These are phyloP conservation scores for Nothophytophthora sp. DNA, from an alignment of 352 stramenopile species.

Conservation along the genomic window DNA sequence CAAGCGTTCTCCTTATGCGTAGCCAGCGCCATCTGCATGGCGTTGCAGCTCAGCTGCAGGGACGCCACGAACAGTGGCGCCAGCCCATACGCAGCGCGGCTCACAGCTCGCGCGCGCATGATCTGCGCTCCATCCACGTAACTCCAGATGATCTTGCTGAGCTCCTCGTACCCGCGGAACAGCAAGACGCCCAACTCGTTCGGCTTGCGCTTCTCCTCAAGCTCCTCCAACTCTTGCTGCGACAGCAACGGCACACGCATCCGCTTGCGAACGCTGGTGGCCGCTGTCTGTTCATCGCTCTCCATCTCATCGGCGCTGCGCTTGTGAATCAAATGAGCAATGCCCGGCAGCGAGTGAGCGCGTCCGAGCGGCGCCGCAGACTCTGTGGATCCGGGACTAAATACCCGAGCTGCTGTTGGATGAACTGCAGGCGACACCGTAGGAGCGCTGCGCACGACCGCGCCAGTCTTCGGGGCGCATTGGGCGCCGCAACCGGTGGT, in stretches of 20 bases:
- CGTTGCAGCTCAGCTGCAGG: slow-evolving; percentile 82
- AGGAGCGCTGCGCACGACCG: slow-evolving; percentile 2
- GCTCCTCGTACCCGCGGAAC: slow-evolving; percentile 65
- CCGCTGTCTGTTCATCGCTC: not conserved
- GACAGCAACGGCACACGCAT: slow-evolving; percentile 20
- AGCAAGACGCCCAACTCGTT: slow-evolving; percentile 50
- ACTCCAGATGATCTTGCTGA: slow-evolving; percentile 76
- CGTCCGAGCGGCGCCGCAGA: slow-evolving; percentile 2
- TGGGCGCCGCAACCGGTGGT: not conserved
- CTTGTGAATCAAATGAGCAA: slow-evolving; percentile 44
- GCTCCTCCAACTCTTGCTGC: slow-evolving; percentile 9
- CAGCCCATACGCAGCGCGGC: slow-evolving; percentile 38
- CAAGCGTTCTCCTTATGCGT: slow-evolving; percentile 33
- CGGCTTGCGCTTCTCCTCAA: slow-evolving; percentile 25
- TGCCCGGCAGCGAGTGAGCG: slow-evolving; percentile 25
- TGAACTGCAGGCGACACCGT: slow-evolving; percentile 23
- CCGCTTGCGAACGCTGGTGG: slow-evolving; percentile 13
- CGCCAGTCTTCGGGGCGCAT: not conserved
- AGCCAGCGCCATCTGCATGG: slow-evolving; percentile 56
- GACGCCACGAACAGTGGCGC: slow-evolving; percentile 68
- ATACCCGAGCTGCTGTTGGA: slow-evolving; percentile 1
- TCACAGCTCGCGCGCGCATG: slow-evolving; percentile 68
- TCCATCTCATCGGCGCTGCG: slow-evolving; percentile 37
- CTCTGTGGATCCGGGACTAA: slow-evolving; percentile 8
- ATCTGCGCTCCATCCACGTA: slow-evolving; percentile 80